These are phyloP conservation scores for Seiridium unicorne DNA, from an alignment of 2,329 filamentous ascomycete species.

Conservation along the genomic window DNA sequence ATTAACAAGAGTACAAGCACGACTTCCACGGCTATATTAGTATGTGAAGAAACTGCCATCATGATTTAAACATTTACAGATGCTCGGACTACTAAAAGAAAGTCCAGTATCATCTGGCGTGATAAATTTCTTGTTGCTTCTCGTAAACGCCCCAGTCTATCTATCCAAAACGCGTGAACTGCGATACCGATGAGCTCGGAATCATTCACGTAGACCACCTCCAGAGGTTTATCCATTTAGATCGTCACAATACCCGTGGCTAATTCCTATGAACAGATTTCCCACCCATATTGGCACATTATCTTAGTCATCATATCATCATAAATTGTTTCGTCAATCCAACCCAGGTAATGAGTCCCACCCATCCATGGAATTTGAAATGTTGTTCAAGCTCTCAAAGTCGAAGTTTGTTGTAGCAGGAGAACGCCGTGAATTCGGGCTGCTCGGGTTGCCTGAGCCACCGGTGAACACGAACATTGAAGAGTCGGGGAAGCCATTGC, in stretches of 20 bases:
- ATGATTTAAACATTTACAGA: no score
- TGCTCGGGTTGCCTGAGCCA: slow-evolving; percentile 11
- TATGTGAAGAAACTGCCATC: no score
- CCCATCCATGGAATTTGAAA: slow-evolving; percentile 20
- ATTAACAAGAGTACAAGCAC: no score
- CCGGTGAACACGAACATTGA: slow-evolving; percentile 28
- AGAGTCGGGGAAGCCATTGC: slow-evolving; percentile 26
- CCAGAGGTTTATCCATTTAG: neutral
- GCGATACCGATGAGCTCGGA: no score
- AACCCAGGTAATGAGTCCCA: slow-evolving; percentile 11
- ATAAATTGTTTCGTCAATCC: slow-evolving; percentile 6
- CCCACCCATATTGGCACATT: neutral
- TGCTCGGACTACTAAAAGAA: no score
- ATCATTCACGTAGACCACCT: neutral
- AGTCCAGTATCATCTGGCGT: no score
- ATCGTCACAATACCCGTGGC: neutral
- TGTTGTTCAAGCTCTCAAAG: slow-evolving; percentile 23
- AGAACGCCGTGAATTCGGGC: slow-evolving; percentile 14
- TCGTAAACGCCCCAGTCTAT: no score
- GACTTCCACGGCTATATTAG: no score
- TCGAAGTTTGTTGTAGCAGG: slow-evolving; percentile 19
- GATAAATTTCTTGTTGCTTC: no score
- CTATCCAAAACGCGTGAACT: no score
- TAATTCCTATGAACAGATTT: neutral
- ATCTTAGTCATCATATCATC: neutral